Percentiles rank a stretch among this genome's conserved stretches.
These are phyloP conservation scores for Flaveria trinervia DNA, from an alignment of 129 eudicot species.

Conservation along the genomic window DNA sequence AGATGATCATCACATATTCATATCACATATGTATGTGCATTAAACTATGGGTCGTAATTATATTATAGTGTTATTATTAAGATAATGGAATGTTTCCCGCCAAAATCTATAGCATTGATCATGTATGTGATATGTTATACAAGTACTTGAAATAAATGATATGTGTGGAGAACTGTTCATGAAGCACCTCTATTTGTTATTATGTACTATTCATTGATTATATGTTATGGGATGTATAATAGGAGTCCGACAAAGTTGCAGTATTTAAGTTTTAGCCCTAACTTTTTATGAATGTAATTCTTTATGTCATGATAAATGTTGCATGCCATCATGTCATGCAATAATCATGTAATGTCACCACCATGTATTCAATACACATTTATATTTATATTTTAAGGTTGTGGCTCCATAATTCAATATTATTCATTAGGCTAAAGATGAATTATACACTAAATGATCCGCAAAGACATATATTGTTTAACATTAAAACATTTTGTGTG, in stretches of 20 bases:
- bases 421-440: neutral
- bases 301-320: slow-evolving; percentile 37
- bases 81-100: neutral
- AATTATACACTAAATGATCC: slow-evolving; percentile 5
- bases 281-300: slow-evolving; percentile 22
- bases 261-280: slow-evolving; percentile 21
- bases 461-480: neutral
- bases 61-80: too few relatives aligned
- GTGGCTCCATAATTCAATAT: slow-evolving; percentile 1
- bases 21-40: too few relatives aligned
- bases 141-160: slow-evolving; percentile 39
- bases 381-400: slow-evolving; percentile 18
- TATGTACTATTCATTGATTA: slow-evolving; percentile 42
- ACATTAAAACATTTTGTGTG: neutral
- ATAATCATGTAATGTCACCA: slow-evolving; percentile 22
- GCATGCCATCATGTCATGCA: slow-evolving; percentile 31
- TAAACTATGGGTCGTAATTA: too few relatives aligned
- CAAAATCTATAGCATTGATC: slow-evolving; percentile 18
- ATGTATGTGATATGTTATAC: slow-evolving; percentile 22
- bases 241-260: slow-evolving; percentile 33
- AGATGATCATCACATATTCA: neutral
- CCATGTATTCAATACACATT: slow-evolving; percentile 1
- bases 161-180: slow-evolving; percentile 35
- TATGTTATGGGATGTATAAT: slow-evolving; percentile 41
- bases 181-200: slow-evolving; percentile 28